These are phyloP conservation scores for Aspergillus neoniger DNA, from an alignment of 2,329 filamentous ascomycete species.

Conservation along the genomic window DNA sequence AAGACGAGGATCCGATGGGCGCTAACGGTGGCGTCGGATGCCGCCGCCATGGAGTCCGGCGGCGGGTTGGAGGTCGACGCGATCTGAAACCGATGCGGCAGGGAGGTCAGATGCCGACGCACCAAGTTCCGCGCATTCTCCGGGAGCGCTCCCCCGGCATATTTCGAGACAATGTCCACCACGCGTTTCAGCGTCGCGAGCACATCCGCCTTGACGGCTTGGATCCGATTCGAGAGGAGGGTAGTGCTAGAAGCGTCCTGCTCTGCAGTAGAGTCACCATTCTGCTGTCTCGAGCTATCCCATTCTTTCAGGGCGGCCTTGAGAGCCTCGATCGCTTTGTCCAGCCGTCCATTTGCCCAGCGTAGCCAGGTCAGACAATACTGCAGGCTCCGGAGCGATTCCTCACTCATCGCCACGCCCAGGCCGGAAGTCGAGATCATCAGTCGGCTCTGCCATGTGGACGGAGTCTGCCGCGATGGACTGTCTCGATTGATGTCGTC, in stretches of 20 bases:
- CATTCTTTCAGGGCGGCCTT: conserved; percentile 79
- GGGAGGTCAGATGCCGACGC: conserved; percentile 75
- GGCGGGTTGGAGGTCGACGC: conserved; percentile 58
- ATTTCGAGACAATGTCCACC: conserved; percentile 81
- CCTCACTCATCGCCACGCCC: conserved; percentile 86
- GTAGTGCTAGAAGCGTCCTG: conserved; percentile 25
- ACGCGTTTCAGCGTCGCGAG: conserved; percentile 78
- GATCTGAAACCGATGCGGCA: conserved; percentile 79
- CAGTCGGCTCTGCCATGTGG: conserved; percentile 75
- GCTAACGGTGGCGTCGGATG: conserved; percentile 52
- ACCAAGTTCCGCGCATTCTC: conserved; percentile 85
- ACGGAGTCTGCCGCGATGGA: conserved; percentile 29
- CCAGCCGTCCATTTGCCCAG: conserved; percentile 79
- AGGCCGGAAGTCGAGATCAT: conserved; percentile 90
- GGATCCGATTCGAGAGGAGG: conserved; percentile 57
- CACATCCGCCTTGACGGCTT: conserved; percentile 67
- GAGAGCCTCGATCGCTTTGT: conserved; percentile 71
- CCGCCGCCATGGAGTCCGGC: conserved; percentile 34
- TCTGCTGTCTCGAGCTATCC: conserved; percentile 55
- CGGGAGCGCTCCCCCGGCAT: conserved; percentile 86
- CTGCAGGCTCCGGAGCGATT: conserved; percentile 79
- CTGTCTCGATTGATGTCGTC: conserved; percentile 56
- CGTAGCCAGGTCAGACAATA: conserved; percentile 80
- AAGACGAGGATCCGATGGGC: conserved; percentile 81
- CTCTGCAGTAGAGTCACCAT: conserved; percentile 24